phyloP scores from a whole-genome alignment of 164 flowering plant species.

The Euptelea pleiosperma region DNA sequence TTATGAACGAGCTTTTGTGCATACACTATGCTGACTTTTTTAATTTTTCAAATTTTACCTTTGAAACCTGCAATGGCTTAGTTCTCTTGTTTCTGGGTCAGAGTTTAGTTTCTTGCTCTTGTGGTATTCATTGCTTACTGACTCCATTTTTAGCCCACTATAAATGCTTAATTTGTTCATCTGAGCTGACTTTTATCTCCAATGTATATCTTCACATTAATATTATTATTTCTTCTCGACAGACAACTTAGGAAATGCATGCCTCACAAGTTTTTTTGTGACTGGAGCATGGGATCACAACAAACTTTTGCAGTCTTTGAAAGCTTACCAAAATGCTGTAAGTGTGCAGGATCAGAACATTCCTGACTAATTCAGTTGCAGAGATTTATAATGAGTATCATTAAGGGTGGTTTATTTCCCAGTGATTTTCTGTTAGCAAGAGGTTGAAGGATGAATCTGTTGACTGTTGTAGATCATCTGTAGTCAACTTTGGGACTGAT shows the following conservation, averaged over 20 bases:
- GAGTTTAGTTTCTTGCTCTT: not conserved
- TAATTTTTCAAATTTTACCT: too few species aligned
- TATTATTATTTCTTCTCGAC: slow-evolving; percentile 18
- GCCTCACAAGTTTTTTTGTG: slow-evolving; percentile 76
- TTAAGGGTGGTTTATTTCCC: not conserved
- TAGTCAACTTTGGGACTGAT: not conserved
- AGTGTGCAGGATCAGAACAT: slow-evolving; percentile 18
- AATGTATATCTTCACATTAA: not conserved
- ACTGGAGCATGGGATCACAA: slow-evolving; percentile 87
- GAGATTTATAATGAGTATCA: not conserved
- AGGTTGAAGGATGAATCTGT: slow-evolving; percentile 1
- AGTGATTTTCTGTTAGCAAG: not conserved
- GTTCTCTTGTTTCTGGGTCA: not conserved
- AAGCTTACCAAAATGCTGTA: slow-evolving; percentile 94
- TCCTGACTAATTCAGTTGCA: not conserved
- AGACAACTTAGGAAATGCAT: slow-evolving; percentile 94
- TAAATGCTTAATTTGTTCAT: not conserved
- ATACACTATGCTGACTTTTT: too few species aligned
- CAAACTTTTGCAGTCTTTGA: slow-evolving; percentile 66
- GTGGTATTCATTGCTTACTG: too few species aligned
- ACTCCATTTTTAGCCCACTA: too few species aligned
- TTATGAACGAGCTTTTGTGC: too few species aligned
- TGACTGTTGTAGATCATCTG: not conserved
- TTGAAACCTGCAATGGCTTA: too few species aligned
- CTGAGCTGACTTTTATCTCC: not conserved